Conservation (phyloP, 345 rosid species). For the Microcos paniculata region DNA sequence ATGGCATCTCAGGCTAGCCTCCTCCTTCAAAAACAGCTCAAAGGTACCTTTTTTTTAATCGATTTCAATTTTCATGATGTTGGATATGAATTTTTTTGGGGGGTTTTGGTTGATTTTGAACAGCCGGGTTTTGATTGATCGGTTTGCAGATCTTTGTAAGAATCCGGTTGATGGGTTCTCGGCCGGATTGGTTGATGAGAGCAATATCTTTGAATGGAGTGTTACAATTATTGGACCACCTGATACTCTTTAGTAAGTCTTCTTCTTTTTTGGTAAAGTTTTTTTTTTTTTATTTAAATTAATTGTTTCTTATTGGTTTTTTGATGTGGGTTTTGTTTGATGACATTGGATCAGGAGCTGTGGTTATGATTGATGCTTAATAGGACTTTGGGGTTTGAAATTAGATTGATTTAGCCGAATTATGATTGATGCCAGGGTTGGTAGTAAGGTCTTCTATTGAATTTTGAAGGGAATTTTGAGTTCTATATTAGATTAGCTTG, state of each 20-base stretch:
- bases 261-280: neutral
- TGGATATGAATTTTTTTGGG: neutral
- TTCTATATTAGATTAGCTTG: constrained; percentile 7
- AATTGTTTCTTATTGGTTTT: constrained; percentile 6
- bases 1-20: constrained; percentile 88
- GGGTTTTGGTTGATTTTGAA: constrained; percentile 6
- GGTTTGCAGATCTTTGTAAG: constrained; percentile 89
- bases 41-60: constrained; percentile 38
- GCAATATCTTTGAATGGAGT: constrained; percentile 90
- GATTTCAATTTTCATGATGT: neutral
- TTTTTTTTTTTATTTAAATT: neutral
- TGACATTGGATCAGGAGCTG: constrained; percentile 17
- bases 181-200: constrained; percentile 95
- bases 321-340: constrained; percentile 4
- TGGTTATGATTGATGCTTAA: neutral
- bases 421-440: neutral
- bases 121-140: constrained; percentile 23
- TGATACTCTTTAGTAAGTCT: constrained; percentile 79
- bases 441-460: neutral
- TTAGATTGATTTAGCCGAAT: neutral
- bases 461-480: neutral
- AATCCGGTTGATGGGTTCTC: constrained; percentile 97
- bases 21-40: constrained; percentile 94
- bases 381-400: neutral
- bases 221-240: constrained; percentile 97